Conservation (phyloP, 1,284 basidiomycete species). For the Cutaneotrichosporon spelunceum region DNA sequence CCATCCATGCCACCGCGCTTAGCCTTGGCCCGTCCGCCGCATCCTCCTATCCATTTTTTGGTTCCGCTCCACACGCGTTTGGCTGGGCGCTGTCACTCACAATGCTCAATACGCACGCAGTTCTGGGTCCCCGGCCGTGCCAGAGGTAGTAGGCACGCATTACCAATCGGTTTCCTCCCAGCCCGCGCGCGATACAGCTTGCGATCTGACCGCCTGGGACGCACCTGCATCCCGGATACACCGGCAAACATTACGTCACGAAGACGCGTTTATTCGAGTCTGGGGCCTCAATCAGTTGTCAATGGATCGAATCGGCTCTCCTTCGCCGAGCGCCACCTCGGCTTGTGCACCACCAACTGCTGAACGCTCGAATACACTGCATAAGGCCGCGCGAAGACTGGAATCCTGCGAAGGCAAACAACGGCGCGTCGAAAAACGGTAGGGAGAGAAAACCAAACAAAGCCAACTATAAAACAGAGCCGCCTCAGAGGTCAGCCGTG, state of each 20-base stretch:
- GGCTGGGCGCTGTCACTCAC: too few species aligned
- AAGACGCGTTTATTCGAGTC: background rate
- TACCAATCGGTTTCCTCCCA: too few species aligned
- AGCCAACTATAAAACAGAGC: slow-evolving; percentile 5
- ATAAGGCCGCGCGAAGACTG: slow-evolving; percentile 13
- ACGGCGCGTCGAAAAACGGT: slow-evolving; percentile 8
- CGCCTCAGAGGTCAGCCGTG: background rate
- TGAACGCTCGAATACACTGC: slow-evolving; percentile 13
- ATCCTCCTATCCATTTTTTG: background rate
- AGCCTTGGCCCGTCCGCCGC: background rate
- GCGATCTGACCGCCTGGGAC: too few species aligned
- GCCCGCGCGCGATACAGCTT: too few species aligned
- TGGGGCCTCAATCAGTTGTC: background rate
- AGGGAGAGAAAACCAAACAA: background rate
- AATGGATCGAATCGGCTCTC: too few species aligned
- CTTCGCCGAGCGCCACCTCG: too few species aligned
- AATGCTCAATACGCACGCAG: too few species aligned
- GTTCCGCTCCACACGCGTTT: background rate
- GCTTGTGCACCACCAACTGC: background rate
- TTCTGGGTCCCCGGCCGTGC: too few species aligned
- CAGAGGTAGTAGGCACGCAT: too few species aligned
- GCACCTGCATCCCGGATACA: background rate
- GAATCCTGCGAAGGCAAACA: slow-evolving; percentile 8
- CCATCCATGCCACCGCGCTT: background rate
- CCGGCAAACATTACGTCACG: background rate